Conservation (phyloP, 2,329 filamentous ascomycete genomes). For the Grosmannia penicillata region DNA sequence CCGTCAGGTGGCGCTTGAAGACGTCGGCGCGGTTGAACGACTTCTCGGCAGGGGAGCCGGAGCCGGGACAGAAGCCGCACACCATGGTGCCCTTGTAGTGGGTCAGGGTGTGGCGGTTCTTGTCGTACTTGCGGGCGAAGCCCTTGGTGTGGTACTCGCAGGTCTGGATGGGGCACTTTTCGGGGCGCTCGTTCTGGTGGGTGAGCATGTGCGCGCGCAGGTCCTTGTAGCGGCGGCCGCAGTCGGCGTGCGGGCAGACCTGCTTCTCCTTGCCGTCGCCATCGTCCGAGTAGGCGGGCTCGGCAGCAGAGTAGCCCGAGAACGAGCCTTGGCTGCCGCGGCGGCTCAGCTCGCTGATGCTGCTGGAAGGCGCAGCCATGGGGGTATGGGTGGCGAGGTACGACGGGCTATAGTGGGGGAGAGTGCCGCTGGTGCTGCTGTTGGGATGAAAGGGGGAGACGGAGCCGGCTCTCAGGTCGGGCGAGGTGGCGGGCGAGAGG, state of each 20-base stretch:
- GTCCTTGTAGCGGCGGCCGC: slow-evolving; percentile 78
- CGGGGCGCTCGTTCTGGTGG: slow-evolving; percentile 76
- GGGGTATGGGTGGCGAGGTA: slow-evolving; percentile 32
- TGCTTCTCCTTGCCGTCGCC: slow-evolving; percentile 53
- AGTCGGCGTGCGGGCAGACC: slow-evolving; percentile 70
- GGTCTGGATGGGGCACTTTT: slow-evolving; percentile 84
- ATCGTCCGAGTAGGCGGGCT: slow-evolving; percentile 45
- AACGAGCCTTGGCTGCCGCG: slow-evolving; percentile 57
- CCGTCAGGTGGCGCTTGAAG: slow-evolving; percentile 89
- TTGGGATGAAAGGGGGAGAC: slow-evolving; percentile 38
- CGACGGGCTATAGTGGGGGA: slow-evolving; percentile 19
- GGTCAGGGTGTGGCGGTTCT: slow-evolving; percentile 84
- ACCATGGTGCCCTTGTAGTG: slow-evolving; percentile 98
- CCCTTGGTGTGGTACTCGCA: slow-evolving; percentile 90
- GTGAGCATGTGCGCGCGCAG: slow-evolving; percentile 90
- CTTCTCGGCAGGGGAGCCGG: slow-evolving; percentile 80
- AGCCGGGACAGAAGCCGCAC: slow-evolving; percentile 84
- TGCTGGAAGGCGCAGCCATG: too few relatives aligned
- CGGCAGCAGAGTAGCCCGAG: slow-evolving; percentile 34
- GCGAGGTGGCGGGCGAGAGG: slow-evolving; percentile 47
- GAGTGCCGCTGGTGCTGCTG: slow-evolving; percentile 23
- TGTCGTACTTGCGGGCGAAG: slow-evolving; percentile 91
- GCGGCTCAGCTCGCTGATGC: slow-evolving; percentile 33
- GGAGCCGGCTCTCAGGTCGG: slow-evolving; percentile 31
- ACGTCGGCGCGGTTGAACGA: slow-evolving; percentile 94